Base-by-base conservation (phyloP, 140 eudicot genomes). In the Erigeron philadelphicus region DNA sequence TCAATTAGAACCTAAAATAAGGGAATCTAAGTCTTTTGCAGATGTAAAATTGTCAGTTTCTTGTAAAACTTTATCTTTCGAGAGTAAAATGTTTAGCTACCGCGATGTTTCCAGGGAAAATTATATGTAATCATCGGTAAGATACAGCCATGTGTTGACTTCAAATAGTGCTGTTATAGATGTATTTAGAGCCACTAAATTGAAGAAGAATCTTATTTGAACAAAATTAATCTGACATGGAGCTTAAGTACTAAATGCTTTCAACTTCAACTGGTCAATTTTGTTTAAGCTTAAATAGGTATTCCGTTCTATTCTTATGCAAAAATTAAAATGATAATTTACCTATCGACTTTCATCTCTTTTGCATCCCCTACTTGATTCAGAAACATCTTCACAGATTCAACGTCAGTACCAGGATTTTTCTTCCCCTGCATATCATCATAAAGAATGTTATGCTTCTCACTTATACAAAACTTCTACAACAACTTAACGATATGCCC, bases 281-380 rank as follows among this genome's bases (percentile, higher is more conserved):
- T 41, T 43, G 15, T 53, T 53, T 17, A 16, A 19, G 40, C 23
- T 8, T 35, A 35, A 49, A 16, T 46, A 17, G 57, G 25, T 9
- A 21, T 25, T 50, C 61, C 17, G 9, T 60, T 40, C 55, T 65
- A 17, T 53, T 67, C 54, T 38, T 55, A 31, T 13, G 7, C 46
- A 47, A 54, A 12, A 23, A 53, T 18, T 10, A 48, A 49, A 3
- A 50, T 25, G 48, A 62, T 7, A 40, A 44, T 45, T 42, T 75
- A 87, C 97, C 92, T 90, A 82, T 90, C 97, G n/a, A 90, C 84
- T 67, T 85, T 87, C 97, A 88, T 88, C 80, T 83, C 89, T 50
- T 84, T 82, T 12, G 95, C 94, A 66, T 72, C 75, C 80, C 58
- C 72, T 63, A 88, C 95, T 84, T 77, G 80, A 46, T 71, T 19